Base-by-base conservation (phyloP, 75 land plant species). In the Pinus taeda region DNA sequence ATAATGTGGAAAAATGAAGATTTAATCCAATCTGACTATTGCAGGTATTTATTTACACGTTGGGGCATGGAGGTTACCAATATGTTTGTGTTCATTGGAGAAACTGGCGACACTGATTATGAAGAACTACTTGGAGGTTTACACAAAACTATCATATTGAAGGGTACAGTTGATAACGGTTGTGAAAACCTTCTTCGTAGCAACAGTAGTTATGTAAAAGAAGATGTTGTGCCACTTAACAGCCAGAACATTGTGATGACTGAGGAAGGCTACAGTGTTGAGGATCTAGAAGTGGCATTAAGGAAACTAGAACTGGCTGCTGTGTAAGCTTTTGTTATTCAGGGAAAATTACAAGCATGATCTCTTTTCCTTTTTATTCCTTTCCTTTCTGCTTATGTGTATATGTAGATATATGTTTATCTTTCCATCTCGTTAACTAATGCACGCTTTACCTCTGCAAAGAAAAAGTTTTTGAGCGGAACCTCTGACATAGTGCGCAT, bases 51-150 rank as follows among this genome's bases (percentile, higher is more conserved):
- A 22, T 90, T 87, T 75, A 77, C 88, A 37, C 83, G 95, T 3
- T 94, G 97, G 97, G 91, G 91, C 22, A 66, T 81, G 30, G 90
- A 92, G 13, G 60, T 94, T 20, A 74, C 89, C 17, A 88, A 85
- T 57, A 81, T 88, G 89, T 85, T 88, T 45, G 97, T 94, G 18
- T 86, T 91, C 75, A 90, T 88, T 18, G 97, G 97, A 6, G 95
- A 91, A 71, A 82, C 81, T 71, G 95, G 97, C 12, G 95, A 92
- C 74, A 87, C 93, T 3, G 97, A 94, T 77, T 92, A 94, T 79
- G 97, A 94, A 78, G 92, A 90, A 65, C 76, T 90, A 71, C 86
- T 94, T 57, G 85, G 85, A 21, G 97, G 97, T 9, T 30, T 83
- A 15, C 92, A 92, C 80, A 92, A 88, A 63, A 86, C 87, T 42